Base-by-base conservation (phyloP, 106 monocot species). In the Gastrodia elata region DNA sequence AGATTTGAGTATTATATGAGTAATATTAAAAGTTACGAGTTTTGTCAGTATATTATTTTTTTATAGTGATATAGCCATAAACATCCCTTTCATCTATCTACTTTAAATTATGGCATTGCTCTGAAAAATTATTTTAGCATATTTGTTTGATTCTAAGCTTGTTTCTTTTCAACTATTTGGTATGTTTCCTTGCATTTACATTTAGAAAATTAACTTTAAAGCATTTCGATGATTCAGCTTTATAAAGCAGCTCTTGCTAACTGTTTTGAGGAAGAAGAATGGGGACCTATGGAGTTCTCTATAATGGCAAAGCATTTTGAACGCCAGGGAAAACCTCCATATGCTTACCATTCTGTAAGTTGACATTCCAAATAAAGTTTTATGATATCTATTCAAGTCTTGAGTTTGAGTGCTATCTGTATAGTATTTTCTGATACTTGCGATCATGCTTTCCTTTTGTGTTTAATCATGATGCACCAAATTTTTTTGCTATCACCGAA, bases 261-360 rank as follows among this genome's bases (percentile, higher is more conserved):
- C 70, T 92, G 96, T 73, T 97, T 97, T 65, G 96, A 90, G 65
- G 77, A 78, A 44, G 96, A 90, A 33, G 96, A 97, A 43, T 97
- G 92, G 96, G 92, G 96, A 2, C 96, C 90, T 5, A 90, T 97
- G 46, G 96, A 97, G 78, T 97, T 84, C 71, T 86, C 78, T 65
- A 79, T 97, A 43, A 97, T 97, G 92, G 90, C 92, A 71, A 97
- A 93, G 77, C 96, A 92, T 86, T 97, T 90, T 73, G 92, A 97
- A 18, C 87, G 96, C 52, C 96, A 97, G 76, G 96, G 96, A 34
- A 97, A 97, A 76, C 76, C 96, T 25, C 96, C 96, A 44, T 97
- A 92, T 81, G 87, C 86, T 1, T 97, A 97, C 64, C 96, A 93
- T 81, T 80, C 96, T 75, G 96, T 96, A 82, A 87, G 87, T 77